These are phyloP conservation scores for Chaetomium olivaceum DNA, from an alignment of 2,329 filamentous ascomycete genomes.

Conservation along the genomic window DNA sequence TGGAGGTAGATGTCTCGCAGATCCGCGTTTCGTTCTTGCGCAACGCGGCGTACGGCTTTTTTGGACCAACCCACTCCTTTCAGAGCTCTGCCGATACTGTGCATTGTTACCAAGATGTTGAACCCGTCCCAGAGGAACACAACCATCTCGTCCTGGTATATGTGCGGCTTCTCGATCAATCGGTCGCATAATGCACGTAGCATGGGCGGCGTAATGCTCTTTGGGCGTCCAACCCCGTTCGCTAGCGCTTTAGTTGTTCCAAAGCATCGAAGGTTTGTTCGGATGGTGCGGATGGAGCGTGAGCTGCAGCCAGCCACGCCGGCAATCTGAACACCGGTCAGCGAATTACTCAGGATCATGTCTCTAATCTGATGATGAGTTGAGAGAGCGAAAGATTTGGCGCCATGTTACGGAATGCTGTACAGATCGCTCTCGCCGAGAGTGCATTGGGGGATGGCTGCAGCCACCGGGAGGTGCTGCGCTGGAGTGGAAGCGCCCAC, in stretches of 20 bases:
- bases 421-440: no score
- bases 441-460: no score
- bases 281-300: not conserved
- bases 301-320: not conserved
- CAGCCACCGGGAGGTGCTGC: no score
- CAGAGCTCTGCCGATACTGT: slow-evolving; percentile 12
- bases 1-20: slow-evolving; percentile 41
- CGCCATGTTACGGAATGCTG: not conserved
- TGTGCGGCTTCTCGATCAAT: slow-evolving; percentile 22
- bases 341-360: slow-evolving; percentile 2
- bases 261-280: slow-evolving; percentile 9
- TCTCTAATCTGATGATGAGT: not conserved
- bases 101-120: slow-evolving; percentile 10
- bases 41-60: slow-evolving; percentile 29
- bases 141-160: slow-evolving; percentile 31
- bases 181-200: slow-evolving; percentile 7
- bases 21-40: slow-evolving; percentile 36
- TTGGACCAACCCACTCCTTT: slow-evolving; percentile 13
- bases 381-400: slow-evolving; percentile 2
- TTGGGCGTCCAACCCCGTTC: slow-evolving; percentile 12
- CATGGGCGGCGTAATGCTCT: slow-evolving; percentile 17
- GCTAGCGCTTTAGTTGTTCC: slow-evolving; percentile 9
- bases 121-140: slow-evolving; percentile 28
- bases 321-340: slow-evolving; percentile 1
- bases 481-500: no score